Conservation (phyloP, 2,329 filamentous ascomycete species). For the Leptographium galeiforme region DNA sequence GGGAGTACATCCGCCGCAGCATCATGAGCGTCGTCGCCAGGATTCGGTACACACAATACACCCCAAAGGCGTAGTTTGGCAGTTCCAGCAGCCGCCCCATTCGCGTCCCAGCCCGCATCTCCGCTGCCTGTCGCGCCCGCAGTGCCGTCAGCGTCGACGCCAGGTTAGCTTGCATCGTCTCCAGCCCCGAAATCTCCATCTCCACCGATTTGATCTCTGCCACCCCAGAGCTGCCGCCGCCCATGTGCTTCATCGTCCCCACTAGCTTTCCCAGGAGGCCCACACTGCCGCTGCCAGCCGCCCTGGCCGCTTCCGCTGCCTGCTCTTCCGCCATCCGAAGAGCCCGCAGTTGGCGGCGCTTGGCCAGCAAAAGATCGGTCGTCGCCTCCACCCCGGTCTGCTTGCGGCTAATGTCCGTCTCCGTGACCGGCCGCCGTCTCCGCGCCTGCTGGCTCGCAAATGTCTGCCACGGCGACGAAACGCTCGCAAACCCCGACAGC, state of each 20-base stretch:
- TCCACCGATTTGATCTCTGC: constrained; percentile 52
- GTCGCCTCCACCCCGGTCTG: constrained; percentile 67
- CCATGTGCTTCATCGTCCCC: constrained; percentile 40
- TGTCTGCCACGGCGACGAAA: constrained; percentile 75
- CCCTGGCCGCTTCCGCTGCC: background rate
- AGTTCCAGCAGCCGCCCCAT: constrained; percentile 50
- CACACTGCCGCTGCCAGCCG: constrained; percentile 5
- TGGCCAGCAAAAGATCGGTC: constrained; percentile 63
- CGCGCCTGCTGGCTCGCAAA: constrained; percentile 46
- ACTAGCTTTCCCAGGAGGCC: constrained; percentile 65
- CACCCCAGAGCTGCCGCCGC: constrained; percentile 39
- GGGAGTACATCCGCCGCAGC: constrained; percentile 42
- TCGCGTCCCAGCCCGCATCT: constrained; percentile 52
- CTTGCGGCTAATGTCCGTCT: constrained; percentile 63
- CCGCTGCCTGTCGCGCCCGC: constrained; percentile 46
- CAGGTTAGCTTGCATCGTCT: constrained; percentile 65
- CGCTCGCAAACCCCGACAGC: constrained; percentile 79
- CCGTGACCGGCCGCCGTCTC: constrained; percentile 46
- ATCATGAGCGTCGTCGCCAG: constrained; percentile 56
- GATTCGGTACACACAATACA: constrained; percentile 79
- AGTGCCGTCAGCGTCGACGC: constrained; percentile 51
- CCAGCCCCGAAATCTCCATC: constrained; percentile 65
- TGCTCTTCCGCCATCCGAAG: constrained; percentile 35
- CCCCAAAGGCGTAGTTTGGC: constrained; percentile 54
- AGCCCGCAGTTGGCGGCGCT: constrained; percentile 57